Base-by-base conservation (phyloP, 2,329 filamentous ascomycete species). In the Colletotrichum zoysiae region DNA sequence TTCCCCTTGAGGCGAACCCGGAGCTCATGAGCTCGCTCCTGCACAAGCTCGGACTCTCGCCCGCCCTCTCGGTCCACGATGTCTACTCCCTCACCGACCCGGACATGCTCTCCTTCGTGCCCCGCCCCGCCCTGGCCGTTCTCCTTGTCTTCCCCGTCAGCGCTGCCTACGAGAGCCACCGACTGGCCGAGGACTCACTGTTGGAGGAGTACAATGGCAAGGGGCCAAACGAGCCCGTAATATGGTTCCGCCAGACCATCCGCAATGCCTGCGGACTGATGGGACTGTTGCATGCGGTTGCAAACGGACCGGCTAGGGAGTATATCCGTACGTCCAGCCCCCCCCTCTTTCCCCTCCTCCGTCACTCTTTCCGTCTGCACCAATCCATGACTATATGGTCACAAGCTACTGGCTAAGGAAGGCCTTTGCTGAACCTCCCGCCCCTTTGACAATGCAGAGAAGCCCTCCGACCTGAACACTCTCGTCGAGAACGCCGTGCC, bases 241-340 rank as follows among this genome's bases (percentile, higher is more conserved):
- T 97, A 9, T 99, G 95, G 96, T 98, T 95, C 87, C 93, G 90
- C 76, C 95, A 98, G 84, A 98, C 95, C 0, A 98, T 98, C 77
- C 89, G 93, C 73, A 97, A 98, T 80, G 94, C 95, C 0, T 98
- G 95, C 81, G 95, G 95, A 0, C 84, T 97, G 56, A 97, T 98
- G 85, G 96, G 93, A 0, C 82, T 98, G 38, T 81, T 98, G 57
- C 96, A 98, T 79, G 93, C 92, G 23, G 89, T 94, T 0, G 87
- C 87, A 57, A 99, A 98, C 81, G 95, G 95, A 0, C 86, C 87
- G 1, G 92, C 93, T 0, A 84, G 88, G 67, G 82, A 83, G 4
- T 88, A 91, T 65, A 88, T 97, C 66, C 81, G 88, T 84, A 80
- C 71, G 77, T 83, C 76, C 11, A 83, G 35, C n/a, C 53, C 50